Evolutionary conservation across 257 asterid genomes (phyloP).

Genomic region (Verbascum thapsus): DNA sequence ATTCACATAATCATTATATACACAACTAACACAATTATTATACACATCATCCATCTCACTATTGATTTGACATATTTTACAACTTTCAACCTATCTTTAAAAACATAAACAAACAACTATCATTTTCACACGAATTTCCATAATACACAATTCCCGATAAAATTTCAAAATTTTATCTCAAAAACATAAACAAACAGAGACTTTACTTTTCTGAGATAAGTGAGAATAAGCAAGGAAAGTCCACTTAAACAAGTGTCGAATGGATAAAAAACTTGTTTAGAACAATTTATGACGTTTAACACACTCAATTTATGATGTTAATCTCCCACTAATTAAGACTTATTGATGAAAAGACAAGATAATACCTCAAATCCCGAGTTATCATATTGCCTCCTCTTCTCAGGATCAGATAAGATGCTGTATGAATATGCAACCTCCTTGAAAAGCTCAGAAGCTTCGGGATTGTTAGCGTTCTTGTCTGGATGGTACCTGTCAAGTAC

Average conservation of each 20-base stretch:
- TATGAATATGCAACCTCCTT: conserved; percentile 99
- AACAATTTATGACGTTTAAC: neutral
- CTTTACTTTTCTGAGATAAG: neutral
- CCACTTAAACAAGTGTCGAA: neutral
- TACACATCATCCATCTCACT: too few relatives aligned
- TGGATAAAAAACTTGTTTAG: neutral
- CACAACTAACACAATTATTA: too few relatives aligned
- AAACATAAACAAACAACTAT: too few relatives aligned
- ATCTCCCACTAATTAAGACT: neutral
- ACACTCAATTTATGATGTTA: neutral
- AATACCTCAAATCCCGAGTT: conserved; percentile 92
- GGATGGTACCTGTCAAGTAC: conserved; percentile 86
- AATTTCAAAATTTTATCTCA: too few relatives aligned
- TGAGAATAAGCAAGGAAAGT: neutral
- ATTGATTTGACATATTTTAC: too few relatives aligned
- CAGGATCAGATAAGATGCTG: conserved; percentile 94
- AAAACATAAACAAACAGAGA: too few relatives aligned
- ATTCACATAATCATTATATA: too few relatives aligned
- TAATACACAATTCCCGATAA: too few relatives aligned
- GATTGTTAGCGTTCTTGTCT: conserved; percentile 94
- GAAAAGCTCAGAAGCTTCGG: conserved; percentile 97
- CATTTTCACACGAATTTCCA: too few relatives aligned
- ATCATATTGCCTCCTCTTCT: conserved; percentile 93
- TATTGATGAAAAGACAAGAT: neutral
- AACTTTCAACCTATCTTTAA: too few relatives aligned